These are phyloP conservation scores for Naganishia randhawae DNA, from an alignment of 768 basidiomycete genomes.

Conservation along the genomic window DNA sequence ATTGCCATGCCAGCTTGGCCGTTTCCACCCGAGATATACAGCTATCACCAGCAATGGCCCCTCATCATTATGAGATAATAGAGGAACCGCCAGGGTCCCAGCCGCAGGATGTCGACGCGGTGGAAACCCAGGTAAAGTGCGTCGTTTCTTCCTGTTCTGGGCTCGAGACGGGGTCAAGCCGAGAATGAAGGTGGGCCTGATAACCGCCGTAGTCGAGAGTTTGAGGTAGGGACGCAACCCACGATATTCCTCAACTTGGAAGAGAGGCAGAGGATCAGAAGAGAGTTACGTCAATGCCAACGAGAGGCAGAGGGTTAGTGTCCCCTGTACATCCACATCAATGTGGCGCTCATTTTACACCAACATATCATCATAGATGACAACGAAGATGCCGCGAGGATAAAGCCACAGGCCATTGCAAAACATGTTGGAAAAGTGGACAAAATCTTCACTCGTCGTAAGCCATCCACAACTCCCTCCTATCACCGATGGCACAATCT, in stretches of 20 bases:
- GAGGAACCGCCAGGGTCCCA: conserved; percentile 15
- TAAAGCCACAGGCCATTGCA: not conserved
- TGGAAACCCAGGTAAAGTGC: not conserved
- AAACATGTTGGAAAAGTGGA: not conserved
- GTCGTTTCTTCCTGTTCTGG: conserved; percentile 55
- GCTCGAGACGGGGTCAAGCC: not conserved
- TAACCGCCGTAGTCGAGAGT: not conserved
- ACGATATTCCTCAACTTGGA: not conserved
- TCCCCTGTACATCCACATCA: not conserved
- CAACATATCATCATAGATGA: not conserved
- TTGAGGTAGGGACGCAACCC: not conserved
- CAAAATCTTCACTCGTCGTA: not conserved
- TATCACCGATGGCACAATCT: too few relatives aligned
- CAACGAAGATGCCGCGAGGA: not conserved
- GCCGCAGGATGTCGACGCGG: not conserved
- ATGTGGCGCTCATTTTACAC: not conserved
- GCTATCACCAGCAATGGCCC: not conserved
- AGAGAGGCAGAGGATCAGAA: not conserved
- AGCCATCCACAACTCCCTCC: not conserved
- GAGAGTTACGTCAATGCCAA: not conserved
- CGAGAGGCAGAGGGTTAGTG: not conserved
- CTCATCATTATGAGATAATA: not conserved
- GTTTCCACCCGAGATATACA: not conserved
- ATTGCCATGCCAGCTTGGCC: too few relatives aligned
- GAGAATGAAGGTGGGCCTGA: not conserved